These are phyloP conservation scores for Bryoerythrophyllum caledonicum DNA, from an alignment of 225 moss, liverwort and hornwort genomes.

Conservation along the genomic window DNA sequence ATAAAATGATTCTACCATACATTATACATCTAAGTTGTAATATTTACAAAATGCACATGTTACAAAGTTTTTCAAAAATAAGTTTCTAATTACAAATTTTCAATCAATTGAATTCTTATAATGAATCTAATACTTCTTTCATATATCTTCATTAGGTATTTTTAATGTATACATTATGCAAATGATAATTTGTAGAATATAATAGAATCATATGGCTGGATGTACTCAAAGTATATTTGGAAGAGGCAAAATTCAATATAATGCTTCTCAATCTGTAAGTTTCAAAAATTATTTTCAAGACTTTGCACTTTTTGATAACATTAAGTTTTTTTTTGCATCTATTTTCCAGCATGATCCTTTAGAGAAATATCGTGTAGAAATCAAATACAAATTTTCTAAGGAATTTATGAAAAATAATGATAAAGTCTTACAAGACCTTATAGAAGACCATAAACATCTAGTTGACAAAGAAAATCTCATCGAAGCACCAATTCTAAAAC, in stretches of 20 bases:
- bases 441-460: conserved; percentile 28
- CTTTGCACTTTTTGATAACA: conserved; percentile 6
- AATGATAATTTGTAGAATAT: background rate
- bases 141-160: background rate
- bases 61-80: background rate
- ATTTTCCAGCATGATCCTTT: background rate
- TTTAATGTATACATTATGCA: fast-evolving
- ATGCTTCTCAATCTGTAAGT: conserved; percentile 4
- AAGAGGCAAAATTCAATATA: conserved; percentile 25
- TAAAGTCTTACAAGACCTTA: conserved; percentile 35
- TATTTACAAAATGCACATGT: background rate
- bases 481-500: background rate
- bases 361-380: conserved; percentile 16
- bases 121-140: too few relatives aligned
- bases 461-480: conserved; percentile 1
- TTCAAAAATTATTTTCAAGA: conserved; percentile 8
- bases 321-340: background rate
- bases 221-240: conserved; percentile 33
- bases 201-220: conserved; percentile 24
- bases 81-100: too few relatives aligned
- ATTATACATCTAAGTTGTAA: background rate
- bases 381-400: conserved; percentile 33
- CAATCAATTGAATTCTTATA: too few relatives aligned
- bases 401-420: conserved; percentile 38
- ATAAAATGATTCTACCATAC: too few relatives aligned